Evolutionary conservation across 2,329 filamentous ascomycete genomes (phyloP).

Genomic region (Stromatinia cepivora): DNA sequence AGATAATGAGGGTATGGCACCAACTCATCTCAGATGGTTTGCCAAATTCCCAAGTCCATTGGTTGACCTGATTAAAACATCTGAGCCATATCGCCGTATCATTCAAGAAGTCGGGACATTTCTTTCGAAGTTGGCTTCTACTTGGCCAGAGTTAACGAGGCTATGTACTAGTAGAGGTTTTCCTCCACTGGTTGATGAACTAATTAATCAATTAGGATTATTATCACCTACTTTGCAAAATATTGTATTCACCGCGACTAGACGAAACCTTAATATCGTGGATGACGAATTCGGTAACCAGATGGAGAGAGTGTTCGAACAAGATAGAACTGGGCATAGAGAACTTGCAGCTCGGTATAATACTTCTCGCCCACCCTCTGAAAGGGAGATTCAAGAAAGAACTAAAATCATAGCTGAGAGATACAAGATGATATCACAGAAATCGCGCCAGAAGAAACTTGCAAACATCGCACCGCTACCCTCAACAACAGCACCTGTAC

Average conservation of each 20-base stretch:
- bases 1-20: constrained; percentile 46
- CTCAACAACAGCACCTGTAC: background rate
- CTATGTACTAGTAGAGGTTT: constrained; percentile 45
- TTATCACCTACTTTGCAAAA: constrained; percentile 53
- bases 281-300: constrained; percentile 42
- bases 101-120: constrained; percentile 46
- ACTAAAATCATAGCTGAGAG: constrained; percentile 26
- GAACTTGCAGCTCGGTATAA: constrained; percentile 35
- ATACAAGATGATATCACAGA: constrained; percentile 10
- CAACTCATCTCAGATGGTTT: constrained; percentile 47
- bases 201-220: constrained; percentile 50
- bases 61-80: constrained; percentile 34
- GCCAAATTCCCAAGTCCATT: constrained; percentile 49
- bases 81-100: constrained; percentile 40
- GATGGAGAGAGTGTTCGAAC: constrained; percentile 44
- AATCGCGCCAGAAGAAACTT: constrained; percentile 7
- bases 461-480: background rate
- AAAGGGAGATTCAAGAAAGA: constrained; percentile 34
- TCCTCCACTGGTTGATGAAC: constrained; percentile 59
- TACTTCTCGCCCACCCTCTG: constrained; percentile 35
- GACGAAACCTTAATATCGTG: constrained; percentile 48
- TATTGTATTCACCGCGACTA: constrained; percentile 54
- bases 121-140: constrained; percentile 46
- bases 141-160: constrained; percentile 45
- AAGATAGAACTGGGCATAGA: constrained; percentile 42